Percentiles rank a stretch among this genome's conserved stretches.
Evolutionary conservation across 345 rosid species (phyloP).

Genomic region (Cardiospermum halicacabum): DNA sequence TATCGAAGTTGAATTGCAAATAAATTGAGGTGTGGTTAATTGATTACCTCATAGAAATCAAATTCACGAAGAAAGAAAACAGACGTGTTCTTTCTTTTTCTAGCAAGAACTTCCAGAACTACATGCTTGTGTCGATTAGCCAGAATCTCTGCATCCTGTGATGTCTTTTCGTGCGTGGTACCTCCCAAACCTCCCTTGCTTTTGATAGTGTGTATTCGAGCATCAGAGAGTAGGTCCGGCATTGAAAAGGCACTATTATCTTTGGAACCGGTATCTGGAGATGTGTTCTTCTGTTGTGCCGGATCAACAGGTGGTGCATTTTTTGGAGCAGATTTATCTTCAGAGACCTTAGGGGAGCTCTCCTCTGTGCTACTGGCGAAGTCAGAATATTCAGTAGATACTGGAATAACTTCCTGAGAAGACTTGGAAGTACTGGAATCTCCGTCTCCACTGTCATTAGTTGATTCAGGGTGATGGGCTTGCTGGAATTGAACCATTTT

Average conservation of each 20-base stretch:
- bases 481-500: constrained; percentile 23
- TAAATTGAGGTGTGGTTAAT: not conserved
- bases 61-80: constrained; percentile 65
- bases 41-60: constrained; percentile 59
- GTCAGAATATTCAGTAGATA: constrained; percentile 20
- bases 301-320: not conserved
- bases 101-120: constrained; percentile 51
- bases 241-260: constrained; percentile 18
- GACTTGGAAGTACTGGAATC: constrained; percentile 14
- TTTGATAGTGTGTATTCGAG: constrained; percentile 12
- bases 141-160: constrained; percentile 5
- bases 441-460: constrained; percentile 6
- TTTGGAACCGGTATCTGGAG: constrained; percentile 1
- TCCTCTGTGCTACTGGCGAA: not conserved
- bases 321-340: constrained; percentile 7
- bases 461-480: not conserved
- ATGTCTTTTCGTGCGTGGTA: constrained; percentile 5
- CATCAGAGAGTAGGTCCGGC: constrained; percentile 20
- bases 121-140: constrained; percentile 30
- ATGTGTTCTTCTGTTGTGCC: constrained; percentile 9
- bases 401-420: constrained; percentile 19
- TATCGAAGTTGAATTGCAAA: not conserved
- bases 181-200: constrained; percentile 6
- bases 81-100: constrained; percentile 39
- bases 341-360: constrained; percentile 7